phyloP scores from a whole-genome alignment of 768 basidiomycete species.

The Boletus subcaerulescens region DNA sequence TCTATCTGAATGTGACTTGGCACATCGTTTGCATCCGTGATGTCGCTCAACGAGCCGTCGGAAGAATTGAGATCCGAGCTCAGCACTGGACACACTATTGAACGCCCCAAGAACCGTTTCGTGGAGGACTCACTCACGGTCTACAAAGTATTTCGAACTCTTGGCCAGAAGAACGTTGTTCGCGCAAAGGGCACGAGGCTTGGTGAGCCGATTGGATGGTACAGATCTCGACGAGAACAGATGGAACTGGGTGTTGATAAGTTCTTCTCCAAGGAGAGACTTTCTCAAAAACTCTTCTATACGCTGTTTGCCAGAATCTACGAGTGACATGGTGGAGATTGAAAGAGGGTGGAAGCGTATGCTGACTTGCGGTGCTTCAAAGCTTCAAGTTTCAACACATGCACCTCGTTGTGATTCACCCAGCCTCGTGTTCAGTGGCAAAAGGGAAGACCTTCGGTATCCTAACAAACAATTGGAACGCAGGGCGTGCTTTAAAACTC shows the following conservation, averaged over 20 bases:
- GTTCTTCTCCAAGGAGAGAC: slow-evolving; percentile 25
- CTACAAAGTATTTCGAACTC: slow-evolving; percentile 25
- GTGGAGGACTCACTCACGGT: slow-evolving; percentile 12
- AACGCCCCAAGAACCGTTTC: neutral
- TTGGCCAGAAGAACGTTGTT: slow-evolving; percentile 28
- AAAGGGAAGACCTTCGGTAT: too few species aligned
- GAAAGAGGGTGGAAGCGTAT: neutral
- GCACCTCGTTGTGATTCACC: too few species aligned
- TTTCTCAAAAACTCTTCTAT: slow-evolving; percentile 22
- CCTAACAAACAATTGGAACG: too few species aligned
- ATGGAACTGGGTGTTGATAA: slow-evolving; percentile 32
- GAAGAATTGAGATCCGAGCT: neutral
- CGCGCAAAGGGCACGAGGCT: slow-evolving; percentile 24
- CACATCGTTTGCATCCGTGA: neutral
- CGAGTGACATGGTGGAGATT: neutral
- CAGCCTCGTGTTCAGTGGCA: too few species aligned
- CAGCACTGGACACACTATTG: neutral
- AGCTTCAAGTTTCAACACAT: too few species aligned
- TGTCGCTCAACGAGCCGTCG: neutral
- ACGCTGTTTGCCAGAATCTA: slow-evolving; percentile 8
- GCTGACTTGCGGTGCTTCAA: neutral
- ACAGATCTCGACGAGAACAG: slow-evolving; percentile 18
- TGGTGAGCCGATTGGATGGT: slow-evolving; percentile 4
- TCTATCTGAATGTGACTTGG: neutral
- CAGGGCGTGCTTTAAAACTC: too few species aligned